Conservation (phyloP, 2,329 filamentous ascomycete species). For the Pyrenophora tritici-repentis region DNA sequence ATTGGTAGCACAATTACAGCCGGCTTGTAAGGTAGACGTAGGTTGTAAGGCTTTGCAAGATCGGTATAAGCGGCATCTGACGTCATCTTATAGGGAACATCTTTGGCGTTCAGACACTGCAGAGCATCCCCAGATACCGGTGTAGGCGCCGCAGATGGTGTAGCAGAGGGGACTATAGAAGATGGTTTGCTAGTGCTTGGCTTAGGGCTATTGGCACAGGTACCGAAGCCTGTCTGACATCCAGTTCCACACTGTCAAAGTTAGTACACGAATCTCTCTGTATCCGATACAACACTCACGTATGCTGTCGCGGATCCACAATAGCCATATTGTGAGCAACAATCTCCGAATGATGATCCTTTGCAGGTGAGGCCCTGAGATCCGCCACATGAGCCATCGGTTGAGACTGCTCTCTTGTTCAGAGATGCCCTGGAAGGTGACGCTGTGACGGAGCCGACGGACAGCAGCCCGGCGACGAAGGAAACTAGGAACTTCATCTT, state of each 20-base stretch:
- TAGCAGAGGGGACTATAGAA: conserved; percentile 18
- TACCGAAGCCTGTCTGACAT: conserved; percentile 42
- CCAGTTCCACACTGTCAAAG: conserved; percentile 33
- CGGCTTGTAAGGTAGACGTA: conserved; percentile 51
- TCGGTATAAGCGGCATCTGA: conserved; percentile 30
- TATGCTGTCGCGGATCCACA: conserved; percentile 45
- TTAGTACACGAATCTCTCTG: conserved; percentile 13
- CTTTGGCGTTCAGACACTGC: conserved; percentile 42
- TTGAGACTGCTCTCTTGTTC: conserved; percentile 41
- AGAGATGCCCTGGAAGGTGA: conserved; percentile 13
- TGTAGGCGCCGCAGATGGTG: conserved; percentile 17
- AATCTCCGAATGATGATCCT: conserved; percentile 51
- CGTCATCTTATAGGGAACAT: conserved; percentile 40
- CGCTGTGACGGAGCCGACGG: conserved; percentile 22
- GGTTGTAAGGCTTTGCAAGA: conserved; percentile 45
- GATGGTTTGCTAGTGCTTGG: conserved; percentile 21
- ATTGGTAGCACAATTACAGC: conserved; percentile 62
- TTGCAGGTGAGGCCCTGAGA: conserved; percentile 49
- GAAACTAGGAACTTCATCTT: conserved; percentile 28
- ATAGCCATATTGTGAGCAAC: conserved; percentile 51
- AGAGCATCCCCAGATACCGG: conserved; percentile 18
- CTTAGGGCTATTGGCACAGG: conserved; percentile 27
- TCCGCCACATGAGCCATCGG: conserved; percentile 51
- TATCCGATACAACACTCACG: background rate
- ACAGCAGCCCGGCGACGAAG: conserved; percentile 25